Evolutionary conservation across 495 filamentous ascomycete species (phyloP).

Genomic region (Polyplosphaeria fusca): DNA sequence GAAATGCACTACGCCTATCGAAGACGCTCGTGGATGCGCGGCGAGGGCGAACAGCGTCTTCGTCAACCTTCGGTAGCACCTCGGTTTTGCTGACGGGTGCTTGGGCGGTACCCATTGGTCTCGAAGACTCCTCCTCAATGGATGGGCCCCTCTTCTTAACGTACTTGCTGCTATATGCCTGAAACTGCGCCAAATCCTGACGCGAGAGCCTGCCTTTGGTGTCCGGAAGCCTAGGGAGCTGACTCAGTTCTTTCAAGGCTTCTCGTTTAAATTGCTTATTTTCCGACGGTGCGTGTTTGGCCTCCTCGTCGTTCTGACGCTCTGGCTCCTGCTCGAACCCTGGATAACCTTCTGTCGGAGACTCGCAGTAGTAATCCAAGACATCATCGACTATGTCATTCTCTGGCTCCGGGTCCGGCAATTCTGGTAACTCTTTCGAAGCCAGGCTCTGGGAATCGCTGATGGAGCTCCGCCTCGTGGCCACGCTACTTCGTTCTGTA

Average conservation of each 20-base stretch:
- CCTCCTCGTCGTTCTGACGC: not conserved
- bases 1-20: slow-evolving; percentile 45
- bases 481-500: slow-evolving; percentile 77
- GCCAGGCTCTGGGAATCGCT: slow-evolving; percentile 43
- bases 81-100: not conserved
- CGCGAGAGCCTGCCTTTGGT: slow-evolving; percentile 18
- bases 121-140: not conserved
- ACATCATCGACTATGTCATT: slow-evolving; percentile 90
- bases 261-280: not conserved
- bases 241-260: not conserved
- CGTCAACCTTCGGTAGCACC: slow-evolving; percentile 46
- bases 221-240: slow-evolving; percentile 1
- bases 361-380: slow-evolving; percentile 16
- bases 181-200: slow-evolving; percentile 23
- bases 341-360: not conserved
- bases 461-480: slow-evolving; percentile 75
- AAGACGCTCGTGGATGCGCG: slow-evolving; percentile 36
- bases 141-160: not conserved
- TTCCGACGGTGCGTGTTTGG: not conserved
- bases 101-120: not conserved
- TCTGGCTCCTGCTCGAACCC: not conserved
- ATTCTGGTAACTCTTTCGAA: slow-evolving; percentile 18
- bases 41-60: slow-evolving; percentile 54
- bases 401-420: slow-evolving; percentile 49
- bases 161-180: slow-evolving; percentile 11